phyloP scores from a whole-genome alignment of 176 grass and related monocot genomes.

The Phoenix dactylifera region DNA sequence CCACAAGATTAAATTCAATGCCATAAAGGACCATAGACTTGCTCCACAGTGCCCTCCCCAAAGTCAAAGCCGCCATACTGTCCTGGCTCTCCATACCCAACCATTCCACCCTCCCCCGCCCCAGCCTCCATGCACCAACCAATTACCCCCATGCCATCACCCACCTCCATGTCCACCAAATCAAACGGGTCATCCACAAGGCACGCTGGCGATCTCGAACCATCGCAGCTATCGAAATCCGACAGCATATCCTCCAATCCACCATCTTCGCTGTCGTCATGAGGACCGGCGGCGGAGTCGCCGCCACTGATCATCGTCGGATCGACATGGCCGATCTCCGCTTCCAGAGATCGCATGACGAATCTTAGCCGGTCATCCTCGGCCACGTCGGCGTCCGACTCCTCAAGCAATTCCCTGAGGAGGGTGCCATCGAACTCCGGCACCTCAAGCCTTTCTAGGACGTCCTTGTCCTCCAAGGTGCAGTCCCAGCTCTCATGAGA shows the following conservation, averaged over 20 bases:
- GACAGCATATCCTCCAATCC: constrained; percentile 15
- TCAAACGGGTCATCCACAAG: constrained; percentile 9
- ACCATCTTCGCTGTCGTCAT: neutral
- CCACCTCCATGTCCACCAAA: constrained; percentile 13
- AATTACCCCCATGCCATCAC: neutral
- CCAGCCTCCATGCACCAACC: constrained; percentile 4
- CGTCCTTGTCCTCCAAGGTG: neutral
- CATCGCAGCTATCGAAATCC: constrained; percentile 2
- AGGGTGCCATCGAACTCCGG: constrained; percentile 1
- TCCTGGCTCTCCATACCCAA: neutral
- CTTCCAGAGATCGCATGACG: constrained; percentile 16
- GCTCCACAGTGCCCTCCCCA: constrained; percentile 1
- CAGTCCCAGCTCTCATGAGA: neutral
- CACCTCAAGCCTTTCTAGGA: neutral
- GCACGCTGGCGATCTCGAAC: neutral
- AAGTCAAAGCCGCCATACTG: neutral
- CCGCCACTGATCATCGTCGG: neutral
- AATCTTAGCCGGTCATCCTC: constrained; percentile 1
- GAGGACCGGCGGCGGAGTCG: constrained; percentile 5
- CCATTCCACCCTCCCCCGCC: neutral
- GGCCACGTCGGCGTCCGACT: neutral
- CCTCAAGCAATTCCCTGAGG: constrained; percentile 14
- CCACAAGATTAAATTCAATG: neutral
- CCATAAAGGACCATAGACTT: constrained; percentile 8
- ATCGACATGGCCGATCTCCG: neutral